Evolutionary conservation across 805 yeast species (phyloP).

Genomic region (Jamesozyma jinghongensis): DNA sequence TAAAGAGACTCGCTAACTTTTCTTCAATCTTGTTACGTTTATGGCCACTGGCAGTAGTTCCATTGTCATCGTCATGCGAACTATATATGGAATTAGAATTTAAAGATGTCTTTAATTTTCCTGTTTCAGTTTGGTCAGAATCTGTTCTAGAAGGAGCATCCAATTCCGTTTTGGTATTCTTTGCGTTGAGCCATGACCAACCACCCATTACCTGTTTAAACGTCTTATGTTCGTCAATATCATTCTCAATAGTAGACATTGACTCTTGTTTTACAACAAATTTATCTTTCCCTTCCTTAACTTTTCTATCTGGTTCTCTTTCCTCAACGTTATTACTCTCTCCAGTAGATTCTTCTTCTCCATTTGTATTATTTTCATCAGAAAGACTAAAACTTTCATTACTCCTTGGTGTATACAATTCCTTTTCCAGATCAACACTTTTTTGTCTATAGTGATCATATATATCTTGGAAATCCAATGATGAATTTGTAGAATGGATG

Average conservation of each 20-base stretch:
- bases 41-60: neutral
- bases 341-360: neutral
- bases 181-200: neutral
- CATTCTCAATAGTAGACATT: neutral
- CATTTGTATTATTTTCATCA: no score
- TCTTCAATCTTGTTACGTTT: conserved; percentile 15
- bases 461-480: conserved; percentile 12
- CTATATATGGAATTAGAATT: no score
- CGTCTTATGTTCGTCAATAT: neutral
- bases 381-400: no score
- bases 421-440: conserved; percentile 12
- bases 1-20: conserved; percentile 17
- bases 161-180: no score
- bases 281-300: neutral
- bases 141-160: no score
- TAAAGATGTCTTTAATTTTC: no score
- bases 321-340: neutral
- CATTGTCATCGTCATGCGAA: neutral
- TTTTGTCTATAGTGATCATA: conserved; percentile 17
- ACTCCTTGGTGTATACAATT: no score
- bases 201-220: conserved; percentile 1
- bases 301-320: neutral
- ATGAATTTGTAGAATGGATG: neutral
- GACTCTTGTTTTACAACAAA: neutral
- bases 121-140: no score